Evolutionary conservation across 768 basidiomycete species (phyloP).

Genomic region (Naganishia randhawae): DNA sequence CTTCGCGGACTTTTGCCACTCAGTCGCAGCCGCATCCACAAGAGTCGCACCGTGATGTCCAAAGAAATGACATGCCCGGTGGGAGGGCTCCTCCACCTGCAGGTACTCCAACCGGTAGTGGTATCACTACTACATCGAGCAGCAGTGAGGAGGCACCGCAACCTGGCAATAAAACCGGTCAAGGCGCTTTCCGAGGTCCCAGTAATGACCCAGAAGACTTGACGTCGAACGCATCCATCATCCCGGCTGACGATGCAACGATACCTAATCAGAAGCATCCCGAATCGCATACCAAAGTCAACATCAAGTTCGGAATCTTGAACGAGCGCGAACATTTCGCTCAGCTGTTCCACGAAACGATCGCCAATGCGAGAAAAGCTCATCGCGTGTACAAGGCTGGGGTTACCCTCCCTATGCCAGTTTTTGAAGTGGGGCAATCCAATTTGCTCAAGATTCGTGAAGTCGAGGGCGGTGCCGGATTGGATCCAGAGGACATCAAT

Average conservation of each 20-base stretch:
- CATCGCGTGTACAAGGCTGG: constrained; percentile 30
- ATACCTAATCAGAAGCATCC: constrained; percentile 2
- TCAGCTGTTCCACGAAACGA: constrained; percentile 35
- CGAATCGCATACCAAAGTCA: constrained; percentile 27
- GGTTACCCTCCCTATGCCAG: constrained; percentile 31
- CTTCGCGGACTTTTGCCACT: background rate
- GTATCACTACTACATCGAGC: background rate
- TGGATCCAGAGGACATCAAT: constrained; percentile 12
- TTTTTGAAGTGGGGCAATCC: constrained; percentile 40
- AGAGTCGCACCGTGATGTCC: constrained; percentile 8
- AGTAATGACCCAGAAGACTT: constrained; percentile 20
- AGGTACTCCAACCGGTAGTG: background rate
- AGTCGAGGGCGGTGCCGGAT: constrained; percentile 24
- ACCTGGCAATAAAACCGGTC: background rate
- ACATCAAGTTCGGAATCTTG: constrained; percentile 46
- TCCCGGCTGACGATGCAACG: constrained; percentile 11
- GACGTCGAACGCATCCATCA: constrained; percentile 28
- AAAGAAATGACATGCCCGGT: background rate
- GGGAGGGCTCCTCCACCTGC: background rate
- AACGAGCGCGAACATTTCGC: constrained; percentile 44
- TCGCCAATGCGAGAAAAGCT: constrained; percentile 24
- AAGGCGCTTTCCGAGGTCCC: constrained; percentile 26
- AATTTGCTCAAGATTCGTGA: constrained; percentile 33
- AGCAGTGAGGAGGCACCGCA: background rate
- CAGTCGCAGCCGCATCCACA: constrained; percentile 14